Base-by-base conservation (phyloP, 2,329 filamentous ascomycete genomes). In the Septoria linicola region DNA sequence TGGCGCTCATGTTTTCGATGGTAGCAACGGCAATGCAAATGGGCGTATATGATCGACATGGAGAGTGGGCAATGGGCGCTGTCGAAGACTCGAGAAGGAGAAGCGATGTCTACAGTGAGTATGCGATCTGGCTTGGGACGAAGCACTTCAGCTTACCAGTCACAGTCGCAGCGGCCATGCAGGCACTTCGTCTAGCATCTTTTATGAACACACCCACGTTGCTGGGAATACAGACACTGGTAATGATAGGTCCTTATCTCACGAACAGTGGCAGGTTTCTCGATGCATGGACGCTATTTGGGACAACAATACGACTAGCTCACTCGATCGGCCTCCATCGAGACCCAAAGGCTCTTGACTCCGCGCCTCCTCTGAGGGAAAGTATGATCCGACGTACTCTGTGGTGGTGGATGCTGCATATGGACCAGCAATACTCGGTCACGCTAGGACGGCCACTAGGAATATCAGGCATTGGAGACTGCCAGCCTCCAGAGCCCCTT, bases 401-500 rank as follows among this genome's bases (percentile, higher is more conserved):
- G 1, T 78, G 75, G 75, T 78, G 75, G 75, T 76, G 74, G 72
- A 74, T 78, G 68, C 59, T 78, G n/a, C 73, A 76, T 51, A 73
- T 77, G 68, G 75, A 78, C 41, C 73, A 76, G 49, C 71, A 77
- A 41, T 77, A 76, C 54, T 76, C 74, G 0, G 75, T 77, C 62
- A 76, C 72, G 0, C 66, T 77, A 0, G 75, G 75, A 16, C 66
- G 75, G 30, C 75, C 75, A 1, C 60, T 77, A 8, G 75, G 74
- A 0, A 77, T 77, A 27, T 76, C 73, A 41, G 74, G 72, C 16
- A 69, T 76, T 25, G 75, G 75, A 11, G 75, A 77, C 51, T 77
- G 75, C 53, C 73, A 71, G 14, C 70, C 72, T 13, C 72, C 75
- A 0, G 71, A 74, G 21, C 70, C 71, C 16, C 61, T 76, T 10